These are phyloP conservation scores for Collybiopsis confluens DNA, from an alignment of 768 basidiomycete genomes.

Conservation along the genomic window DNA sequence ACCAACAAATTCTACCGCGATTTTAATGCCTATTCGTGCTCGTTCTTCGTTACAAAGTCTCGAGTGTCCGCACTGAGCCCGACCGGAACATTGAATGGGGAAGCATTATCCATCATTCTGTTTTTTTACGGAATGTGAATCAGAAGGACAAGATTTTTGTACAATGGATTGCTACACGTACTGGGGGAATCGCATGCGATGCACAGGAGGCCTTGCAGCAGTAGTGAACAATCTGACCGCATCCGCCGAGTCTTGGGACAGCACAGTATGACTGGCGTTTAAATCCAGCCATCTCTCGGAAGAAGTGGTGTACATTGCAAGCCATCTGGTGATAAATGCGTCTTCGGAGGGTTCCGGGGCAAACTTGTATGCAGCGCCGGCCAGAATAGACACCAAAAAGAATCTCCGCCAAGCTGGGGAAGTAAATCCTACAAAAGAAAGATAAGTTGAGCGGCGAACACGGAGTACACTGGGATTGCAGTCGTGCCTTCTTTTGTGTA, in stretches of 20 bases:
- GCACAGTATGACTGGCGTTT: conserved; percentile 54
- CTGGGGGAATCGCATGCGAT: conserved; percentile 72
- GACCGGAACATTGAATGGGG: conserved; percentile 57
- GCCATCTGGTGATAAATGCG: conserved; percentile 62
- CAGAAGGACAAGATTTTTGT: no score
- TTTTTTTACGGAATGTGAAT: no score
- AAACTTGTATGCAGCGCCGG: conserved; percentile 60
- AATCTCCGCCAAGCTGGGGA: conserved; percentile 68
- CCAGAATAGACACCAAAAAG: conserved; percentile 44
- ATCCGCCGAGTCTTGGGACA: conserved; percentile 39
- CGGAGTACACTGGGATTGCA: background rate
- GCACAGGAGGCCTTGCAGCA: conserved; percentile 44
- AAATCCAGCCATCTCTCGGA: conserved; percentile 48
- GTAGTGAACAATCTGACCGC: conserved; percentile 38
- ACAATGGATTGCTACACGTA: no score
- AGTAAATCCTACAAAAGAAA: conserved; percentile 45
- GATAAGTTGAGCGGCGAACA: background rate
- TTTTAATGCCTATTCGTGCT: conserved; percentile 7
- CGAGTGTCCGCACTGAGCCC: conserved; percentile 39
- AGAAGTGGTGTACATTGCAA: conserved; percentile 53
- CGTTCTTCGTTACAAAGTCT: conserved; percentile 29
- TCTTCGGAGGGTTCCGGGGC: conserved; percentile 61
- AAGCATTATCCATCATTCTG: conserved; percentile 56
- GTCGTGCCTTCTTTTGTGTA: conserved; percentile 59
- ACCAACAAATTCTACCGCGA: no score